Conservation (phyloP, 1,139 yeast genomes). For the Yamadazyma atlantica region DNA sequence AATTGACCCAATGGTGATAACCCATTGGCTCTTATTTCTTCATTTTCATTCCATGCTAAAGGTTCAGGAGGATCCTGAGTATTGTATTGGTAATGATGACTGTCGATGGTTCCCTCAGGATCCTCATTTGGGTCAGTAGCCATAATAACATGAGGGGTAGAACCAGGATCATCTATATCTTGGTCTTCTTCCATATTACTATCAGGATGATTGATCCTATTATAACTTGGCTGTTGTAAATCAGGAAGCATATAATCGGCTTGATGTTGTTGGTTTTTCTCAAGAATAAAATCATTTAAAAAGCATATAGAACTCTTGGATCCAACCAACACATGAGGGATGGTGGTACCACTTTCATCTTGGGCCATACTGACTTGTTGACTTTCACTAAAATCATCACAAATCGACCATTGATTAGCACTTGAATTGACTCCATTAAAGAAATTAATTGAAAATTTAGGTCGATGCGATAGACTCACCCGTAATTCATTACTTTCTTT, state of each 20-base stretch:
- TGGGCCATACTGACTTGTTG: constrained; percentile 73
- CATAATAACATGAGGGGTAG: too few species aligned
- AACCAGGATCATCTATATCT: constrained; percentile 7
- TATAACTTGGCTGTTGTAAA: constrained; percentile 1
- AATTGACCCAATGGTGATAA: constrained; percentile 28
- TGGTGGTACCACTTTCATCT: constrained; percentile 51
- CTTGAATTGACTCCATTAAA: constrained; percentile 49
- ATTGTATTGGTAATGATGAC: constrained; percentile 2
- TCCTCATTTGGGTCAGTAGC: neutral
- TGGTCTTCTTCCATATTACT: constrained; percentile 12
- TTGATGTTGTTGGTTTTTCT: constrained; percentile 28
- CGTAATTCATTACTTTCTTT: constrained; percentile 51
- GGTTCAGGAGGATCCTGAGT: constrained; percentile 5
- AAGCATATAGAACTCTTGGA: constrained; percentile 50
- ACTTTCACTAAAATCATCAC: constrained; percentile 81
- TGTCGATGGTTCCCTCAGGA: neutral
- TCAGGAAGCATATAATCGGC: constrained; percentile 14
- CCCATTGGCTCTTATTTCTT: constrained; percentile 17
- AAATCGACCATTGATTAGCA: constrained; percentile 74
- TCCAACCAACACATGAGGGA: constrained; percentile 59
- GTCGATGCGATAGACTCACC: constrained; percentile 54
- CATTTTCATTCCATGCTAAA: constrained; percentile 23
- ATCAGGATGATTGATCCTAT: constrained; percentile 15
- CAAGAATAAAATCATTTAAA: constrained; percentile 54
- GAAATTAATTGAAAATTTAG: constrained; percentile 76